A percentile compares a stretch with the other conserved stretches of the same genome.
Conservation (phyloP, 2,329 filamentous ascomycete species). For the Macrophomina pseudophaseolina region DNA sequence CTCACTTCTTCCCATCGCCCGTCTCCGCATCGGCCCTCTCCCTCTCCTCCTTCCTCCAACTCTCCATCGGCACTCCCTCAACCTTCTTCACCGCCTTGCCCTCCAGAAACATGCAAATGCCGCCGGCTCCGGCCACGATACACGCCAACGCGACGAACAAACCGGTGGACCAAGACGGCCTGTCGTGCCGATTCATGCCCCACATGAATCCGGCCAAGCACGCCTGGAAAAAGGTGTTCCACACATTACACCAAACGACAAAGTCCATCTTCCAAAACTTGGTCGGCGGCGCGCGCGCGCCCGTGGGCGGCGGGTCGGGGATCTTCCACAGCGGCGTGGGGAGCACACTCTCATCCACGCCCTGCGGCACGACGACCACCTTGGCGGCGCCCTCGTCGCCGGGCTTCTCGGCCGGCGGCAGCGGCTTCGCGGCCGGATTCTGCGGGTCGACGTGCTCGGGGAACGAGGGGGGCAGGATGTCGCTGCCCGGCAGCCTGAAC, state of each 20-base stretch:
- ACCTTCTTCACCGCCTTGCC: slow-evolving; percentile 57
- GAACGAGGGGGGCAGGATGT: slow-evolving; percentile 52
- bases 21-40: neutral
- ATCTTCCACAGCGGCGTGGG: slow-evolving; percentile 69
- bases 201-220: slow-evolving; percentile 82
- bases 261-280: slow-evolving; percentile 77
- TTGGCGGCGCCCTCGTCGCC: slow-evolving; percentile 35
- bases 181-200: slow-evolving; percentile 72
- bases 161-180: slow-evolving; percentile 82
- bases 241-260: slow-evolving; percentile 77
- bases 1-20: neutral
- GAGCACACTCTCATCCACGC: slow-evolving; percentile 56
- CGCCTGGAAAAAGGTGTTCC: slow-evolving; percentile 79
- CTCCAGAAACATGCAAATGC: slow-evolving; percentile 72
- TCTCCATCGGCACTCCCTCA: slow-evolving; percentile 33
- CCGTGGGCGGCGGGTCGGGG: slow-evolving; percentile 72
- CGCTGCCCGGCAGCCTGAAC: slow-evolving; percentile 74
- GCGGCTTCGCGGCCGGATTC: neutral
- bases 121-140: slow-evolving; percentile 69
- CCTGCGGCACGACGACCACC: slow-evolving; percentile 25
- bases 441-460: neutral
- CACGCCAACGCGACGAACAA: slow-evolving; percentile 78
- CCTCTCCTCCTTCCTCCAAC: neutral
- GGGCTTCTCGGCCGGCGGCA: neutral
- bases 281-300: slow-evolving; percentile 70